phyloP scores from a whole-genome alignment of 1,284 basidiomycete genomes.

The Schizopora paradoxa region DNA sequence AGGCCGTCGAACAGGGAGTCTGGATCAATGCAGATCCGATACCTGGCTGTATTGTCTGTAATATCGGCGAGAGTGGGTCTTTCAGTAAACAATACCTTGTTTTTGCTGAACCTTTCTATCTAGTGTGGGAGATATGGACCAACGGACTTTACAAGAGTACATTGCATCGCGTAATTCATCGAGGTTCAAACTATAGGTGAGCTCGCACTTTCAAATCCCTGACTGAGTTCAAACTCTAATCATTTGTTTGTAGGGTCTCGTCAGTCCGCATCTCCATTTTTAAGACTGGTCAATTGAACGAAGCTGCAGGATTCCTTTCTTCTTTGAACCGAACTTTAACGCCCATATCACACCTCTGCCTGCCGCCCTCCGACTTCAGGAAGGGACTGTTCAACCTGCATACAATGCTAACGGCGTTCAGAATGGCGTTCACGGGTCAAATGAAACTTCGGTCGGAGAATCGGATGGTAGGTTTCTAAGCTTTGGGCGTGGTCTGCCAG shows the following conservation, averaged over 20 bases:
- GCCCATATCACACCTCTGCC: constrained; percentile 57
- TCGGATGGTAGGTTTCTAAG: too few species aligned
- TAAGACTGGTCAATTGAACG: background rate
- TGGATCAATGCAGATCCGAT: constrained; percentile 81
- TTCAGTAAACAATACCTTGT: background rate
- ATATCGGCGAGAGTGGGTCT: constrained; percentile 75
- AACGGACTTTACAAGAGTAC: constrained; percentile 75
- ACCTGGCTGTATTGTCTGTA: constrained; percentile 73
- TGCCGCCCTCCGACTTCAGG: constrained; percentile 46
- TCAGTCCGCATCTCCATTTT: constrained; percentile 11
- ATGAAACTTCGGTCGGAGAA: constrained; percentile 1
- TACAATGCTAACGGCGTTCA: constrained; percentile 16
- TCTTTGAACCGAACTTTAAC: constrained; percentile 80
- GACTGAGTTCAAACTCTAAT: constrained; percentile 9
- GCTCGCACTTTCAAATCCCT: constrained; percentile 13
- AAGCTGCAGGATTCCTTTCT: constrained; percentile 68
- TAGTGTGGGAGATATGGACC: constrained; percentile 85
- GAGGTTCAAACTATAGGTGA: constrained; percentile 66
- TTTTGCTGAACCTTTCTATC: constrained; percentile 8
- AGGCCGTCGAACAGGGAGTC: constrained; percentile 50
- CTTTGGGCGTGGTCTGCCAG: too few species aligned
- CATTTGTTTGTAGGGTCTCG: constrained; percentile 22
- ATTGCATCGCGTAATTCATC: constrained; percentile 74
- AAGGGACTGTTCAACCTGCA: constrained; percentile 21
- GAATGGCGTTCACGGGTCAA: background rate